Evolutionary conservation across 345 rosid species (phyloP).

Genomic region (Erysimum cheiranthoides): DNA sequence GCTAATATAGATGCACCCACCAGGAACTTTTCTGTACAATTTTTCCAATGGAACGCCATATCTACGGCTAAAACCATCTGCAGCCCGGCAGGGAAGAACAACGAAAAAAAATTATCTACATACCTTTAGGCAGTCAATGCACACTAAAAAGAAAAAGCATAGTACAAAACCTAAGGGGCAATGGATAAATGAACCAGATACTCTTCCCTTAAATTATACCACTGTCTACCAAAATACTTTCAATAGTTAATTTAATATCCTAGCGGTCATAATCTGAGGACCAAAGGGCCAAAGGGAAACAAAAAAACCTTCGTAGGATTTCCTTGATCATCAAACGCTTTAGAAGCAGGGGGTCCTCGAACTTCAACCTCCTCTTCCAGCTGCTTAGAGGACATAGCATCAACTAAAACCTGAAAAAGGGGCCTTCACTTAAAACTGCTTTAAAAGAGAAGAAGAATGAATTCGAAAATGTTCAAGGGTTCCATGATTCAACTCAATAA

Average conservation of each 20-base stretch:
- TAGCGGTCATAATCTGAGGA: constrained; percentile 24
- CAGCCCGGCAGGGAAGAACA: constrained; percentile 67
- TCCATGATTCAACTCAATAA: constrained; percentile 22
- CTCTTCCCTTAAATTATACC: constrained; percentile 21
- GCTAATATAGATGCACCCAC: constrained; percentile 56
- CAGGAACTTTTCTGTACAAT: constrained; percentile 67
- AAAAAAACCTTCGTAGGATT: constrained; percentile 88
- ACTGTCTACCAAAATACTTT: constrained; percentile 21
- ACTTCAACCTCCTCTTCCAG: constrained; percentile 76
- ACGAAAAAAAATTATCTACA: neutral
- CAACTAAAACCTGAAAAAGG: constrained; percentile 64
- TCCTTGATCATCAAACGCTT: constrained; percentile 90
- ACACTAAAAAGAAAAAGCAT: neutral
- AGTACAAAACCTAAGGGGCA: constrained; percentile 13
- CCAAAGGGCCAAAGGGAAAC: constrained; percentile 35
- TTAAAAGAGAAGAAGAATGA: neutral
- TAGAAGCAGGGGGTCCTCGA: constrained; percentile 93
- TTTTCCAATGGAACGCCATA: constrained; percentile 66
- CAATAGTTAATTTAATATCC: constrained; percentile 19
- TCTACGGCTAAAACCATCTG: constrained; percentile 93
- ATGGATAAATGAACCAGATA: constrained; percentile 5
- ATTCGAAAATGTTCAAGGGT: constrained; percentile 13
- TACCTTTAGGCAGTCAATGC: constrained; percentile 12
- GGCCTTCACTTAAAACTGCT: constrained; percentile 20
- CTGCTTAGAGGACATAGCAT: constrained; percentile 75